Base-by-base conservation (phyloP, 129 eudicot genomes). In the Rutidosis leptorrhynchoides region DNA sequence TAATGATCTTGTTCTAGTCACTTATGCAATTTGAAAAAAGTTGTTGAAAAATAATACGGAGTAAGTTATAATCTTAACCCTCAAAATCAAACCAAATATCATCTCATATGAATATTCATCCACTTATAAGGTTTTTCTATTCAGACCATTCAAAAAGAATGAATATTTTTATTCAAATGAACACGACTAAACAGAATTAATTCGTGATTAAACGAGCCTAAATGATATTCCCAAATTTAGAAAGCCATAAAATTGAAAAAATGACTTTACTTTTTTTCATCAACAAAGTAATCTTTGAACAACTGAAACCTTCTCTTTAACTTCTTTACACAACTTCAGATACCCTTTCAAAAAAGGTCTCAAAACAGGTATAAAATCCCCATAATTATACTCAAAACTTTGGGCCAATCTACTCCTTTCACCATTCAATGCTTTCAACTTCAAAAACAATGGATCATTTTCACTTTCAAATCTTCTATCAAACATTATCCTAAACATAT, bases 361-460 rank as follows among this genome's bases (percentile, higher is more conserved):
- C 81, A 92, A 76, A 67, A 92, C 60, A 0, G 98, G 98, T 29
- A 92, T 85, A 45, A 92, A 92, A 88, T 92, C 98, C 0, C 96
- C 98, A 45, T 81, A 92, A 56, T 87, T 92, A 25, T 92, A 92
- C 78, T 88, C 95, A 35, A 92, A 85, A 79, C 96, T 92, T 72
- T 92, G 96, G 14, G 95, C 86, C 60, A 92, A 67, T 28, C 95
- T 80, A 76, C 98, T 92, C 76, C 98, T 85, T 74, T 92, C 96
- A 7, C 96, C 98, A 40, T 92, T 92, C 83, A 85, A 70, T 0
- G 90, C 87, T 67, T 71, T 92, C 6, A 92, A 74, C 63, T 83
- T 92, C 80, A 81, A 73, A 30, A 83, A 92, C 79, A 88, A 59
- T 6, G 98, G 95, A 76, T 92, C 98, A 8, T 85, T 83, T 45